phyloP scores from a whole-genome alignment of 805 yeast species.

The Cyberlindnera meyerae region DNA sequence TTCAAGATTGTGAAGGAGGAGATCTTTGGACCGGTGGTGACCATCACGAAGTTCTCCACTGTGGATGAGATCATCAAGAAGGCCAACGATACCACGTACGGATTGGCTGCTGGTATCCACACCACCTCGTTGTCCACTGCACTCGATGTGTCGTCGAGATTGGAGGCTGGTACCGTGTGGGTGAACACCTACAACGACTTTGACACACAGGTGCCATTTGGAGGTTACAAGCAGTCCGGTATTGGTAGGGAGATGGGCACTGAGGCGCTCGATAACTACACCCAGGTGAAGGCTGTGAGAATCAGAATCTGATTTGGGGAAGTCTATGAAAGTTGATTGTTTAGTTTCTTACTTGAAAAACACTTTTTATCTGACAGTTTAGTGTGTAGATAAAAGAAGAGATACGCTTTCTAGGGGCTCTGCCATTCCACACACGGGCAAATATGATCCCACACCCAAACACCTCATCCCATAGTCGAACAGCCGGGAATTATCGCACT shows the following conservation, averaged over 20 bases:
- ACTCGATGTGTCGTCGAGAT: constrained; percentile 55
- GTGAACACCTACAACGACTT: constrained; percentile 81
- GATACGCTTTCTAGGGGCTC: no score
- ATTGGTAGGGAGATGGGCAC: constrained; percentile 88
- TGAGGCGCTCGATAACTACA: constrained; percentile 78
- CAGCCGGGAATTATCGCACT: constrained; percentile 6
- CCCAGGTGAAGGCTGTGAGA: constrained; percentile 78
- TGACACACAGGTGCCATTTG: constrained; percentile 84
- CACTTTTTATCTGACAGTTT: no score
- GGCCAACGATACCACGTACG: constrained; percentile 77
- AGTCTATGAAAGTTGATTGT: not conserved
- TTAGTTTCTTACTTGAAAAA: not conserved
- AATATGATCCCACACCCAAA: constrained; percentile 1
- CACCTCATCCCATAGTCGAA: no score
- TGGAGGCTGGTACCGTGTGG: constrained; percentile 81
- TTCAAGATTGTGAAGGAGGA: constrained; percentile 81
- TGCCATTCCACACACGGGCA: not conserved
- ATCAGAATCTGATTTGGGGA: constrained; percentile 25
- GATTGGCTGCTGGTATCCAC: constrained; percentile 87
- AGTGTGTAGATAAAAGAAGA: no score
- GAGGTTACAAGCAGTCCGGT: constrained; percentile 87
- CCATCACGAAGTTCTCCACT: constrained; percentile 65
- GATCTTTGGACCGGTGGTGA: constrained; percentile 87
- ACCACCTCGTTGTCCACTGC: constrained; percentile 65
- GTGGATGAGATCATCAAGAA: constrained; percentile 67